Evolutionary conservation across 202 grass and related monocot species (phyloP).

Genomic region (Bolboschoenoplectus hybrid): DNA sequence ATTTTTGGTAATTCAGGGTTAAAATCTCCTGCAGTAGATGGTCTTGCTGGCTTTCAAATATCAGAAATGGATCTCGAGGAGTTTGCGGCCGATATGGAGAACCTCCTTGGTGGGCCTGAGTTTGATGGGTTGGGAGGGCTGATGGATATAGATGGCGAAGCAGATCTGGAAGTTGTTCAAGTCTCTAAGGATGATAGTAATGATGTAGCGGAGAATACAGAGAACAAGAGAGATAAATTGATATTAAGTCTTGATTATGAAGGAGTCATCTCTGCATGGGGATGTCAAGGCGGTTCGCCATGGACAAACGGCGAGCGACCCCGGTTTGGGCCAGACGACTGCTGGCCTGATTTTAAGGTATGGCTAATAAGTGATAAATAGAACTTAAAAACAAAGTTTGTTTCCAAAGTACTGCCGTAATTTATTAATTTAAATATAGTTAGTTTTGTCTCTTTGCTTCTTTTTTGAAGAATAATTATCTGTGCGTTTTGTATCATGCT

Average conservation of each 20-base stretch:
- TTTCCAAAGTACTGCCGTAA: background rate
- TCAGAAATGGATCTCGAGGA: constrained; percentile 73
- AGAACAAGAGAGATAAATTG: constrained; percentile 51
- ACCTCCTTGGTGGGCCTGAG: constrained; percentile 65
- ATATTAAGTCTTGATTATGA: constrained; percentile 87
- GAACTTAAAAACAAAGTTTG: constrained; percentile 9
- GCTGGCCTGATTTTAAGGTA: constrained; percentile 73
- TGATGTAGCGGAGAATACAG: constrained; percentile 22
- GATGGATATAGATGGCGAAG: constrained; percentile 52
- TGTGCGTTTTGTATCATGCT: background rate
- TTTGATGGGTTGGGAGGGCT: constrained; percentile 51
- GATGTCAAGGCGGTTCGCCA: constrained; percentile 53
- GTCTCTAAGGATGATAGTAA: background rate
- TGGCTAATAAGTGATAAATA: background rate
- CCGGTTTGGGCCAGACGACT: constrained; percentile 42
- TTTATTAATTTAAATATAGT: constrained; percentile 14
- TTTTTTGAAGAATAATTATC: background rate
- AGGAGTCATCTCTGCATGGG: constrained; percentile 68
- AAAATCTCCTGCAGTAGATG: constrained; percentile 28
- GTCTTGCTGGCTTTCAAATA: constrained; percentile 54
- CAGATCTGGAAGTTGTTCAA: constrained; percentile 31
- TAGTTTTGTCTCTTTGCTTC: background rate
- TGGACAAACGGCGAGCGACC: constrained; percentile 82
- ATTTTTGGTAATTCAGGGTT: constrained; percentile 4
- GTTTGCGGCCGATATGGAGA: constrained; percentile 90